A percentile compares a stretch with the other conserved stretches of the same genome.
Conservation (phyloP, 2,329 filamentous ascomycete species). For the Bisporella sp. region DNA sequence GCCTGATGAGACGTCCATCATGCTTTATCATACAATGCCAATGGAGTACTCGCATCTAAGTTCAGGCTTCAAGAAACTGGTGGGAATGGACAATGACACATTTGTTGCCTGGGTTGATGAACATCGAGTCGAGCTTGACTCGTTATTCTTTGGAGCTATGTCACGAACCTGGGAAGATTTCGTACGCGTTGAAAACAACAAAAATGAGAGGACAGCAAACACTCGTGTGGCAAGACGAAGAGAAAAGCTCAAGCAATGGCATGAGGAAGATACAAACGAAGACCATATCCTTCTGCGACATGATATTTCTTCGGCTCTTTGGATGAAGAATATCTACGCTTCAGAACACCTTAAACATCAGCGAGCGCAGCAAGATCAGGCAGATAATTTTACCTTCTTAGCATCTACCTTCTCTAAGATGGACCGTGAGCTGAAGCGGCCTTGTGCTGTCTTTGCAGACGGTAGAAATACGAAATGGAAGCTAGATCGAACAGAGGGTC, state of each 20-base stretch:
- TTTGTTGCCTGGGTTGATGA: slow-evolving; percentile 86
- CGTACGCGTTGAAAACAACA: slow-evolving; percentile 72
- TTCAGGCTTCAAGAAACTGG: slow-evolving; percentile 74
- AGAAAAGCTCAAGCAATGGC: slow-evolving; percentile 78
- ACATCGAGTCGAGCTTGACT: slow-evolving; percentile 70
- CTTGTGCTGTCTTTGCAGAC: slow-evolving; percentile 73
- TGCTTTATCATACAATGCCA: slow-evolving; percentile 66
- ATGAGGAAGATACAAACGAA: slow-evolving; percentile 56
- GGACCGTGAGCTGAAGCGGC: slow-evolving; percentile 68
- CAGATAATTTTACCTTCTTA: slow-evolving; percentile 79
- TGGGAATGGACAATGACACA: slow-evolving; percentile 80
- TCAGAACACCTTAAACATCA: slow-evolving; percentile 92
- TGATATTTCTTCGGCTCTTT: slow-evolving; percentile 78
- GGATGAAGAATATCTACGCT: slow-evolving; percentile 92
- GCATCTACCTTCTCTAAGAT: slow-evolving; percentile 71
- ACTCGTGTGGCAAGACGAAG: slow-evolving; percentile 66
- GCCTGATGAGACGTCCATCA: slow-evolving; percentile 67
- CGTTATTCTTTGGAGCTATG: slow-evolving; percentile 74
- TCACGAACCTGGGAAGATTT: slow-evolving; percentile 85
- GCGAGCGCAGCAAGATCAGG: slow-evolving; percentile 81
- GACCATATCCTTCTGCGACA: slow-evolving; percentile 75
- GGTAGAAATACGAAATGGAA: slow-evolving; percentile 69
- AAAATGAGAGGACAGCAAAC: slow-evolving; percentile 68
- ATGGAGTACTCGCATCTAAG: slow-evolving; percentile 66
- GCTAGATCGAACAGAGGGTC: slow-evolving; percentile 89